Evolutionary conservation across 352 stramenopile species (phyloP), one percentile per base, ranked within the genome.

Genomic region (Phytopythium sindhum): DNA sequence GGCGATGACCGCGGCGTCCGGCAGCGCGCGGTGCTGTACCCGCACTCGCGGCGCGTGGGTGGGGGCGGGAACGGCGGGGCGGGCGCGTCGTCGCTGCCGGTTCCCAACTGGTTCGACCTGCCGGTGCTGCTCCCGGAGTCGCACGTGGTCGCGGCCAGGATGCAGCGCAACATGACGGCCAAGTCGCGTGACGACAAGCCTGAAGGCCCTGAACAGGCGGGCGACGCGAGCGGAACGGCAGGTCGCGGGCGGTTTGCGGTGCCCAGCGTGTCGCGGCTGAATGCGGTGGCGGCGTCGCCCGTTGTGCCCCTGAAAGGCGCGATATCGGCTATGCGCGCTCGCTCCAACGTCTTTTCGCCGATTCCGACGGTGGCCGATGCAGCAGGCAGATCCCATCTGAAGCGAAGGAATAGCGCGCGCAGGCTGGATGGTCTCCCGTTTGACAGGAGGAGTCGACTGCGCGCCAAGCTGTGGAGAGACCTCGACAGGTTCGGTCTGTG

Each of bases 101-200:
- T 78, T 28, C 81, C 83, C 17, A 77, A 67, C 45, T 90, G 79
- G 80, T 89, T 88, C 67, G 80, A 91, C 44, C 69, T 91, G 31
- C 79, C 83, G 3, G 61, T 91, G 63, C 57, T 89, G 37, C 57
- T 89, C 28, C 75, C 81, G 0, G 77, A 86, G 59, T 50, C 64
- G 1, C 48, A 89, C 56, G 52, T 69, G 4, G 69, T 81, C 1
- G 68, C 69, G 3, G 73, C 66, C 2, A 72, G 69, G 28, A 74
- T 89, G 29, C 81, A 87, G 59, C 72, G 72, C 47, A 69, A 67
- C n/a, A n/a, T 71, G 8, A 21, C 35, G 1, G n/a, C 17, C 17
- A 31, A 21, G 21, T n/a, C 44, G 26, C 26, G 26, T 0, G 17
- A 28, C 14, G 48, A 17, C 14, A 9, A 33, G 5, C 0, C 12